A percentile compares a stretch with the other conserved stretches of the same genome.
Conservation (phyloP, 148 eudicot species). For the Camellia granthamiana region DNA sequence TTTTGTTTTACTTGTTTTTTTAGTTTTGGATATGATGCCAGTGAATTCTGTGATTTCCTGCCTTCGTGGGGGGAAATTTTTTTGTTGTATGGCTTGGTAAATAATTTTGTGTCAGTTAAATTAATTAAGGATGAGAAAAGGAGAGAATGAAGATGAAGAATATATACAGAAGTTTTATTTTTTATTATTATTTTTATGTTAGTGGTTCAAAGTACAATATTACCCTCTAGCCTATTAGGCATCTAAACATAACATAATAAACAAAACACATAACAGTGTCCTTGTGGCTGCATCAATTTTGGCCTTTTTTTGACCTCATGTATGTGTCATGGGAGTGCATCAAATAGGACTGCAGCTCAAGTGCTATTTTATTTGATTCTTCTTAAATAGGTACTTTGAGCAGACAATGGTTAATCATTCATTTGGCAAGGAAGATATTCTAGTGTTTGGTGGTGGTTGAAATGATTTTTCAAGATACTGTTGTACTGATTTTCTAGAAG, state of each 20-base stretch:
- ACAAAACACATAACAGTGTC: too few relatives aligned
- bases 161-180: too few relatives aligned
- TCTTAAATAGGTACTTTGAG: background rate
- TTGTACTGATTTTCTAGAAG: background rate
- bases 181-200: too few relatives aligned
- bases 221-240: too few relatives aligned
- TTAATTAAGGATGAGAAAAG: too few relatives aligned
- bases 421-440: background rate
- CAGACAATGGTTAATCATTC: background rate
- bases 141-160: too few relatives aligned
- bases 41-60: background rate
- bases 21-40: background rate
- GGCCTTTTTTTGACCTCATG: background rate
- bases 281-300: too few relatives aligned
- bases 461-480: background rate
- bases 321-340: slow-evolving; percentile 2
- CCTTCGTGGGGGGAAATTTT: background rate
- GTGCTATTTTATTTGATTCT: background rate
- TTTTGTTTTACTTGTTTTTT: background rate
- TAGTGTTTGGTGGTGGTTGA: background rate
- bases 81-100: background rate
- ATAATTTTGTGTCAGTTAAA: too few relatives aligned
- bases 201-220: too few relatives aligned
- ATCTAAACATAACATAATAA: too few relatives aligned
- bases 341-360: background rate